Base-by-base conservation (phyloP, 257 asterid species). In the Nicotiana tomentosiformis region DNA sequence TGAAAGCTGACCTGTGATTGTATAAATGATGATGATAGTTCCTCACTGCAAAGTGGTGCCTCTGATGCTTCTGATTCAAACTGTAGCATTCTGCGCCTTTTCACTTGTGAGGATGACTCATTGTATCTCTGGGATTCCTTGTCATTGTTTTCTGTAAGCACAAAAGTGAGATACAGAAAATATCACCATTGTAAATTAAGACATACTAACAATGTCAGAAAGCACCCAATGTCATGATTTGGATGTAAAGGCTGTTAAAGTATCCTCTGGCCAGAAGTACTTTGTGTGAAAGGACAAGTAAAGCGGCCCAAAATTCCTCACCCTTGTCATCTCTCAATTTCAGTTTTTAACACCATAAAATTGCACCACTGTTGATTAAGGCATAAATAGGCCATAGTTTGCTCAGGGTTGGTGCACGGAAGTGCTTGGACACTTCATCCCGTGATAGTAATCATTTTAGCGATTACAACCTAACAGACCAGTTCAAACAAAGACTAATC, bases 21-120 rank as follows among this genome's bases (percentile, higher is more conserved):
- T 84, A 94, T 86, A 82, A 90, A 87, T 66, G 89, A 43, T 26
- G 88, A 80, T 30, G 87, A 77, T 55, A 77, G 85, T 39, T 89
- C 93, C 80, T 91, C 95, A 32, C 80, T 84, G 89, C 86, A 84
- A 74, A 89, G 87, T 81, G 93, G 85, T 26, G 89, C 61, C 68
- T 88, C 92, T 18, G 88, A 67, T 58, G 80, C 90, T 87, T 93
- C 95, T 64, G 95, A 77, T 72, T 91, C 97, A 80, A 94, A 96
- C 82, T 92, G 95, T 82, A 96, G 94, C 90, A 89, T 90, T 62
- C 98, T 85, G 39, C 98, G 97, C 89, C 98, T 94, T 85, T 96
- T 94, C 7, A 85, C 89, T 88, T 92, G 97, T 33, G 89, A 84
- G 46, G 91, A 87, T 61, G 88, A 88, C 88, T 90, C 98, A 60